Percentiles rank a stretch among this genome's conserved stretches.
These are phyloP conservation scores for Prunus kanzakura DNA, from an alignment of 306 rosid genomes.

Conservation along the genomic window DNA sequence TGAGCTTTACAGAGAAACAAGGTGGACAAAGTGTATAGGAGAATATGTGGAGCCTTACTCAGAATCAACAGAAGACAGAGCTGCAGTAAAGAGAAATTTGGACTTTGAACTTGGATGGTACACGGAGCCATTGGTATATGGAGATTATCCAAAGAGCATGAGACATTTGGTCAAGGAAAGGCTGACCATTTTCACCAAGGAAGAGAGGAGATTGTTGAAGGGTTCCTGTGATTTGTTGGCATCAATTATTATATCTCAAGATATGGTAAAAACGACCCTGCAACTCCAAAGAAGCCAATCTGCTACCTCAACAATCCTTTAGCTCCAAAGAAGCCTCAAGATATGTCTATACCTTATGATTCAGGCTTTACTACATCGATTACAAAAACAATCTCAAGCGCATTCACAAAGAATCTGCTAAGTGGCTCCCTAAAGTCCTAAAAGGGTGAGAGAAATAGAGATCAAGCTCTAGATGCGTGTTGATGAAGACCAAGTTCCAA, in stretches of 20 bases:
- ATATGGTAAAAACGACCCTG: too few relatives aligned
- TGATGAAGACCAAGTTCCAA: too few relatives aligned
- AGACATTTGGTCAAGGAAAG: constrained; percentile 13
- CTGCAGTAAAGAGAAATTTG: constrained; percentile 18
- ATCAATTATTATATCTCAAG: too few relatives aligned
- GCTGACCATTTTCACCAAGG: background rate
- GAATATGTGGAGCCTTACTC: constrained; percentile 22
- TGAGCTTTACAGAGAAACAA: constrained; percentile 26
- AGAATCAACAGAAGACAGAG: constrained; percentile 20
- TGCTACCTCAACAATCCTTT: background rate
- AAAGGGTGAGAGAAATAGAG: background rate
- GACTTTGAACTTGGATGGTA: constrained; percentile 22
- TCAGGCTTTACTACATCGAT: constrained; percentile 10
- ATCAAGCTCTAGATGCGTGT: too few relatives aligned
- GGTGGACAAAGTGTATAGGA: constrained; percentile 14
- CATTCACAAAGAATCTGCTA: background rate
- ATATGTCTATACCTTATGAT: constrained; percentile 2
- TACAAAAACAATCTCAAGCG: constrained; percentile 13
- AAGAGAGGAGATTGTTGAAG: constrained; percentile 12
- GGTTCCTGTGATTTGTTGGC: constrained; percentile 18
- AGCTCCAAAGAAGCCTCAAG: background rate
- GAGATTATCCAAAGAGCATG: constrained; percentile 25
- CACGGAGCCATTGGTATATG: constrained; percentile 11
- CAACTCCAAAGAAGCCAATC: background rate
- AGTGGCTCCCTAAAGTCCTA: background rate